Base-by-base conservation (phyloP, 2,329 filamentous ascomycete genomes). In the Trichoderma cornu-damae region DNA sequence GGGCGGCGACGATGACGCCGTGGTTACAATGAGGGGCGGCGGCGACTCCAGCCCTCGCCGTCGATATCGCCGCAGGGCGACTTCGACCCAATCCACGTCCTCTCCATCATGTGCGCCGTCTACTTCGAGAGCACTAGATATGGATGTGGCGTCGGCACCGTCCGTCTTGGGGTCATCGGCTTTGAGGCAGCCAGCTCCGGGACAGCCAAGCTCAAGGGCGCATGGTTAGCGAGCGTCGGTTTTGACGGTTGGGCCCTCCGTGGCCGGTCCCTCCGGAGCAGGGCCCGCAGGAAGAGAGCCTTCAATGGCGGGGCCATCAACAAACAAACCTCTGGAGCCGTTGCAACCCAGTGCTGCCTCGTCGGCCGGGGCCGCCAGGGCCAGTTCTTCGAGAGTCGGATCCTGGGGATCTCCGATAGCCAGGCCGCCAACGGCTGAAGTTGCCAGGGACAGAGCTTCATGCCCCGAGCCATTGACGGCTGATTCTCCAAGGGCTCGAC, bases 11-110 rank as follows among this genome's bases (percentile, higher is more conserved):
- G 42, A 20, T 11, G 43, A 16, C 11, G 9, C 51, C 7, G 22
- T 46, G 16, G 52, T 47, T 38, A 55, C 42, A 12, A 46, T 55
- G 52, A 55, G 52, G 38, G 52, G 52, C n/a, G 52, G 52, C 16
- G 42, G 42, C 43, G 42, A 38, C 12, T 12, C 32, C 16, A 5
- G 3, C 22, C 18, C 24, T 30, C 52, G 32, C 32, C n/a, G 24
- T 20, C 52, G 43, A 22, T 38, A 47, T 37, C 51, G 34, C 16
- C 42, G 34, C 20, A 55, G 18, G 32, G n/a, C 7, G 1, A 28
- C 9, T 20, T 12, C 11, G 16, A 20, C 37, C 11, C 22, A 38
- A 7, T 4, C 3, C 11, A 16, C 8, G 12, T 4, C 16, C 6
- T 28, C 42, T 22, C 16, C 11, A 30, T 1, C 11, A 4, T 11